Base-by-base conservation (phyloP, 352 stramenopile genomes). In the Globisporangium polare region DNA sequence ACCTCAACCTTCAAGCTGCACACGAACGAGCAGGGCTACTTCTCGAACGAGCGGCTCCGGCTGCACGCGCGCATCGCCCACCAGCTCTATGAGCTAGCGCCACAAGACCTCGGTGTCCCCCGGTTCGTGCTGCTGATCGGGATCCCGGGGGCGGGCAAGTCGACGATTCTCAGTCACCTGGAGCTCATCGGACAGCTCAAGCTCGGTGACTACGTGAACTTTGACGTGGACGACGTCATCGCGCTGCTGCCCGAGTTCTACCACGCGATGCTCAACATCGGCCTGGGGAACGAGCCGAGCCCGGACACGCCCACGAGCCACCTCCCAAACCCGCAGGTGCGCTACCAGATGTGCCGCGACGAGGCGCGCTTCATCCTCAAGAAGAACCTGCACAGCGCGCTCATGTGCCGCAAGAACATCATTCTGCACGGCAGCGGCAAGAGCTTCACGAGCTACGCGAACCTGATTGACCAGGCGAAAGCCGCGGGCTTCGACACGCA, bases 291-390 rank as follows among this genome's bases (percentile, higher is more conserved):
- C 43, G 73, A 82, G 17, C 73, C 69, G 2, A 65, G 60, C 33
- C 9, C 43, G 5, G 62, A 76, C 58, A 46, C 59, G 29, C 51
- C 59, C 12, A 59, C 50, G 9, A 47, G 53, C 1, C 47, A 51
- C 22, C 45, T 82, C 22, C 80, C 76, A 0, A 71, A 72, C 9
- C 81, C 84, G 24, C 84, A 93, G 60, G 76, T 74, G 20, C 80
- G 84, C 7, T 93, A 93, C 41, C 78, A 88, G 60, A 78, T 90
- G 56, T 93, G 84, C 60, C 84, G 83, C 33, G 82, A 93, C 56
- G 84, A 93, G 56, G 84, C 84, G 20, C 76, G 80, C 7, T 91
- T 89, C 63, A 93, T 93, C 62, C 72, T 93, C n/a, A 77, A 83
- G 61, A 87, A 88, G 60, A 93, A 93, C 51, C 70, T 91, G 7